phyloP scores from a whole-genome alignment of 495 filamentous ascomycete genomes.

The Hyaloscypha hepaticicola region DNA sequence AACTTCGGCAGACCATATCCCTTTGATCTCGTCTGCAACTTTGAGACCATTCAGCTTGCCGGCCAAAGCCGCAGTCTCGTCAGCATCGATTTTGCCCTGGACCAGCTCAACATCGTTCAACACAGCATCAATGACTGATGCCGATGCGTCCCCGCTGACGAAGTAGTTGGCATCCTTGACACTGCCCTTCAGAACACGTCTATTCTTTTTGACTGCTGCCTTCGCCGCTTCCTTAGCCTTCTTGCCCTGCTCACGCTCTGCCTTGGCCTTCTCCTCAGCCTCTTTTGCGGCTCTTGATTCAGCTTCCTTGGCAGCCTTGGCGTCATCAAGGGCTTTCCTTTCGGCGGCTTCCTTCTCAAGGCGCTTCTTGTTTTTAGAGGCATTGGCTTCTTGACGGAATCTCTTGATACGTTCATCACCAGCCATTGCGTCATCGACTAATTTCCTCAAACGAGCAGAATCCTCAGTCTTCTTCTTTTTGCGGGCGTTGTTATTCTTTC shows the following conservation, averaged over 20 bases:
- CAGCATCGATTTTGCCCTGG: conserved; percentile 82
- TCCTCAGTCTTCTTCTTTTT: conserved; percentile 99
- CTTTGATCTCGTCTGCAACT: conserved; percentile 66
- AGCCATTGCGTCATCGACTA: conserved; percentile 81
- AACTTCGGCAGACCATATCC: conserved; percentile 64
- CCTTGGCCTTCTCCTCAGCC: conserved; percentile 82
- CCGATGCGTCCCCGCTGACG: conserved; percentile 60
- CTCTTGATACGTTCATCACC: conserved; percentile 94
- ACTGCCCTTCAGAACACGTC: conserved; percentile 84
- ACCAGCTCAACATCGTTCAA: conserved; percentile 87
- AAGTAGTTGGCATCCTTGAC: conserved; percentile 98
- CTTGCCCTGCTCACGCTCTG: conserved; percentile 78
- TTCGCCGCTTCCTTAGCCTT: conserved; percentile 98
- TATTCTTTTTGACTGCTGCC: conserved; percentile 99
- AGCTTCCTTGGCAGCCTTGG: conserved; percentile 71
- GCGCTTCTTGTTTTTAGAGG: conserved; percentile 90
- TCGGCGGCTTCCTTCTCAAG: conserved; percentile 89
- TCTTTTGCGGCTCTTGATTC: conserved; percentile 75
- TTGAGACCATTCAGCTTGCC: conserved; percentile 74
- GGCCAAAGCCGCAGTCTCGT: conserved; percentile 80
- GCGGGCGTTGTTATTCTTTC: conserved; percentile 95
- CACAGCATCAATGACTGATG: conserved; percentile 74
- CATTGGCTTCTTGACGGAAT: conserved; percentile 87
- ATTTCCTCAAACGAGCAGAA: conserved; percentile 78
- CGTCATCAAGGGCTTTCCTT: conserved; percentile 79